phyloP scores from a whole-genome alignment of 2,329 filamentous ascomycete species.

The Didymella arachidicola region DNA sequence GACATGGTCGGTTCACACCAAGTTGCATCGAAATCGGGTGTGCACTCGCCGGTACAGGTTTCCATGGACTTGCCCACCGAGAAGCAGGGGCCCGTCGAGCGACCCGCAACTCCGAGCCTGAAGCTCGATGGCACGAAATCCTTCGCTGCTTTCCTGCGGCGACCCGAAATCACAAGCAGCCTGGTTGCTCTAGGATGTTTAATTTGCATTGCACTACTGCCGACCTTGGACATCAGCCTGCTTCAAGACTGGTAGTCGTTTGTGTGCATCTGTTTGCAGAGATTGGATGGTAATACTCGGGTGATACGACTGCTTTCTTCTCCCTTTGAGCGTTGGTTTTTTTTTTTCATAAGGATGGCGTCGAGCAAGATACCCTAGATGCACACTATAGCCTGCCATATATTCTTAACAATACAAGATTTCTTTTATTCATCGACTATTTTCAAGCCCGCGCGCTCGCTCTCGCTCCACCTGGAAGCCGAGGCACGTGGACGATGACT shows the following conservation, averaged over 20 bases:
- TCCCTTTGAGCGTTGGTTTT: neutral
- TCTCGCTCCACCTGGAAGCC: neutral
- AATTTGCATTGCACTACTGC: constrained; percentile 28
- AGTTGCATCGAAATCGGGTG: neutral
- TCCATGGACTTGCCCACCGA: neutral
- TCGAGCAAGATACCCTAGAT: constrained; percentile 19
- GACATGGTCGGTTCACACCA: constrained; percentile 37
- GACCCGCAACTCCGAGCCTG: neutral
- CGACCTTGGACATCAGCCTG: constrained; percentile 1
- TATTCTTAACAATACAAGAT: neutral
- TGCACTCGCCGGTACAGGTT: neutral
- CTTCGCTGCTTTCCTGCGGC: constrained; percentile 21
- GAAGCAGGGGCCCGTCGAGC: neutral
- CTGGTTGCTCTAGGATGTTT: constrained; percentile 34
- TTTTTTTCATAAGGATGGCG: constrained; percentile 8
- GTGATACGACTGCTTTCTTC: neutral
- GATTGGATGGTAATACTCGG: neutral
- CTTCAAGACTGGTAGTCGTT: constrained; percentile 13
- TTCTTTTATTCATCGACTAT: neutral
- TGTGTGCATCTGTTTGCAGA: neutral
- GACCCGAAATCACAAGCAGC: constrained; percentile 33
- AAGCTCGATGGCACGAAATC: neutral
- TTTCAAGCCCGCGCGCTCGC: neutral
- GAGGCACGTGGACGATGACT: constrained; percentile 15
- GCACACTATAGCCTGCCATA: neutral